Conservation (phyloP, 495 filamentous ascomycete genomes). For the Rusavskia elegans region DNA sequence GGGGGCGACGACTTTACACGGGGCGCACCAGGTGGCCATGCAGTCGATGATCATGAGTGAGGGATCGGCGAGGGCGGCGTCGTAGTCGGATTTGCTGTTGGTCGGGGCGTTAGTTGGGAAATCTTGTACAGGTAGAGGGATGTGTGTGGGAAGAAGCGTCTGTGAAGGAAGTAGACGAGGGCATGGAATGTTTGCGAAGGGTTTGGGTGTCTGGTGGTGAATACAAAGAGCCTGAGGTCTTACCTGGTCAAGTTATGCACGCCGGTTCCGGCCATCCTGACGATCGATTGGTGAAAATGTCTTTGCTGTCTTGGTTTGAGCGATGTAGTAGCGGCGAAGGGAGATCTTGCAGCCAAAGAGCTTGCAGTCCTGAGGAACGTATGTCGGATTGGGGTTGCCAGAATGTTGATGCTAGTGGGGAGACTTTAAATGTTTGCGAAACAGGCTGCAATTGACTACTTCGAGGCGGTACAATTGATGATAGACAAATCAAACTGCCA, state of each 20-base stretch:
- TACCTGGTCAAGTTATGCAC: conserved; percentile 2
- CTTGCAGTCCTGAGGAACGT: background rate
- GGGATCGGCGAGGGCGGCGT: conserved; percentile 29
- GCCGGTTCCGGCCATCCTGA: background rate
- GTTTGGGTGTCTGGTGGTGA: background rate
- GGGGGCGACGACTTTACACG: conserved; percentile 83
- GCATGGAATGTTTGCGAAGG: background rate
- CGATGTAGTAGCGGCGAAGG: background rate
- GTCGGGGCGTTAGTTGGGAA: background rate
- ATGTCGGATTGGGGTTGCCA: background rate
- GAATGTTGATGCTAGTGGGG: background rate
- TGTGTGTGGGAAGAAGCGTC: background rate
- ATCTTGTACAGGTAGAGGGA: background rate
- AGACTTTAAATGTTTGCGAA: no score
- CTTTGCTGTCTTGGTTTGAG: conserved; percentile 17
- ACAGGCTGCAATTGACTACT: no score
- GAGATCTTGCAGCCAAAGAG: conserved; percentile 26
- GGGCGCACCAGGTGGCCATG: conserved; percentile 86
- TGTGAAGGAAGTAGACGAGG: background rate
- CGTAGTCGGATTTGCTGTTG: conserved; percentile 46
- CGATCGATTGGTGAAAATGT: conserved; percentile 15
- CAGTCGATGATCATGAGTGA: conserved; percentile 67
- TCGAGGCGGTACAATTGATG: no score
- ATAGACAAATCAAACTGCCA: no score
- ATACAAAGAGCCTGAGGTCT: background rate